Base-by-base conservation (phyloP, 441 rosid species). In the Populus hybrid region DNA sequence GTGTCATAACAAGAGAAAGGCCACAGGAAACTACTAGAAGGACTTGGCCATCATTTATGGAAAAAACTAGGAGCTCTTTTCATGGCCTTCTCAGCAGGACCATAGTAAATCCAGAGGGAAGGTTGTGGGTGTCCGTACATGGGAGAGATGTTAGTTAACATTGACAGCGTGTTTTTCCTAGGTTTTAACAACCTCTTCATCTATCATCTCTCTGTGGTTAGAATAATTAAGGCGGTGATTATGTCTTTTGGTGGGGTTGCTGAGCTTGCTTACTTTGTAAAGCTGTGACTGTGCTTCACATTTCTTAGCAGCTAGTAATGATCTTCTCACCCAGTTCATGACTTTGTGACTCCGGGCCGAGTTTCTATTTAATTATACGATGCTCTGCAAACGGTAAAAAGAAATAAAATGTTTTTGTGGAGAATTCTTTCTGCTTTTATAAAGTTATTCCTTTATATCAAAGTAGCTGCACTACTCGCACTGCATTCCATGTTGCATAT, bases 301-400 rank as follows among this genome's bases (percentile, higher is more conserved):
- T 72, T 73, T 75, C 61, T 75, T 63, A 75, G 80, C 70, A 14
- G 75, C 78, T 42, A 16, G 2, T 50, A 6, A 30, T 72, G 38
- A 70, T 79, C 75, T 83, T 74, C 84, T 72, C 24, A 79, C 86
- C 87, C 57, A 82, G 74, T 79, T 65, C 23, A 18, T n/a, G 66
- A 61, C 66, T 9, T 34, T 32, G 53, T 30, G 84, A 76, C 80
- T 78, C 70, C 50, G 16, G 35, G 73, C 19, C 72, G 59, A 12
- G 26, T 70, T n/a, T 36, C 19, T 12, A 9, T 40, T 0, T 34
- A n/a, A 9, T 18, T 32, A 9, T 3, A 18, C 16, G 38, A 68
- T 8, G 46, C 14, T 40, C 46, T 40, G 46, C 38, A 19, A 30
- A 7, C 7, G 23, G 42, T 68, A 68, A 68, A 34, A 11, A 68